These are phyloP conservation scores for Claviceps capensis DNA, from an alignment of 2,329 filamentous ascomycete genomes.

Conservation along the genomic window DNA sequence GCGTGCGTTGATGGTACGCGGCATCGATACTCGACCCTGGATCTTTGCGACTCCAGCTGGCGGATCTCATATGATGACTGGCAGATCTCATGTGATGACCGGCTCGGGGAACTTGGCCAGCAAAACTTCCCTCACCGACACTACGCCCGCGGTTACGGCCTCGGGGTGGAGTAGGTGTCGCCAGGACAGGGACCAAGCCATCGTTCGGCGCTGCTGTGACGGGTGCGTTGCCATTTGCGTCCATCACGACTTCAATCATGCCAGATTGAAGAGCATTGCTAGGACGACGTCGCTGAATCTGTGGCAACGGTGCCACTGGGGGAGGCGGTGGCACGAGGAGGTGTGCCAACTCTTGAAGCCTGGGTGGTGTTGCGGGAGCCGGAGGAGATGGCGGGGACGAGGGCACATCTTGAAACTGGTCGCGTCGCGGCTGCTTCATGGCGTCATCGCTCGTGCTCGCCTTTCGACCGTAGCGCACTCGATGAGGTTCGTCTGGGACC, in stretches of 20 bases:
- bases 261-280: slow-evolving; percentile 36
- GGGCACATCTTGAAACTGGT: slow-evolving; percentile 36
- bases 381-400: slow-evolving; percentile 34
- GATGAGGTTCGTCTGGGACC: slow-evolving; percentile 27
- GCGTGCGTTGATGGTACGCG: slow-evolving; percentile 10
- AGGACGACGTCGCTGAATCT: slow-evolving; percentile 25
- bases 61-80: slow-evolving; percentile 47
- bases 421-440: slow-evolving; percentile 23
- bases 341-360: slow-evolving; percentile 50
- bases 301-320: slow-evolving; percentile 43
- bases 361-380: slow-evolving; percentile 33
- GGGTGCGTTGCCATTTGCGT: slow-evolving; percentile 34
- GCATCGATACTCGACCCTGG: slow-evolving; percentile 17
- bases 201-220: slow-evolving; percentile 25
- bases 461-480: slow-evolving; percentile 20
- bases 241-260: slow-evolving; percentile 54
- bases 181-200: slow-evolving; percentile 29
- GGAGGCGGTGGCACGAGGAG: slow-evolving; percentile 47
- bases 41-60: slow-evolving; percentile 40
- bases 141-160: slow-evolving; percentile 45
- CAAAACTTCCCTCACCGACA: slow-evolving; percentile 36
- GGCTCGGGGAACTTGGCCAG: slow-evolving; percentile 40
- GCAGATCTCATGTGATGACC: slow-evolving; percentile 47
- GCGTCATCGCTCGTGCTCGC: slow-evolving; percentile 27
- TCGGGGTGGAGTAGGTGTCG: slow-evolving; percentile 29